Conservation (phyloP, 768 basidiomycete species). For the Phlebiopsis flavidoalba region DNA sequence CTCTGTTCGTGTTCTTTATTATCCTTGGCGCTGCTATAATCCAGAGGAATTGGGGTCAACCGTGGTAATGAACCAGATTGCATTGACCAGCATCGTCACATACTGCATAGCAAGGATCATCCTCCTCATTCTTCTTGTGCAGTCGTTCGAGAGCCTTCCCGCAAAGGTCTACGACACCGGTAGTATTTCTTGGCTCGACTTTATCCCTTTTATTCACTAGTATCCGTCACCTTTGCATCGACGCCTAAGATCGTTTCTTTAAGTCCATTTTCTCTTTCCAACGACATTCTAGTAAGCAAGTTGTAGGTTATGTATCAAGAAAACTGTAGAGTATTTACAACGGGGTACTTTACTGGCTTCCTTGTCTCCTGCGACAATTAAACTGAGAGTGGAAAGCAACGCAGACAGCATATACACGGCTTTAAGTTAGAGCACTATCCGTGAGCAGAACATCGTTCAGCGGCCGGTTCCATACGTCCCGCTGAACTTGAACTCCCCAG, state of each 20-base stretch:
- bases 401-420: no score
- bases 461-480: slow-evolving; percentile 36
- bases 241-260: no score
- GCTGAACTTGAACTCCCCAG: slow-evolving; percentile 55
- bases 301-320: neutral
- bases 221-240: no score
- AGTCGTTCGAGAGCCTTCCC: slow-evolving; percentile 14
- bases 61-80: slow-evolving; percentile 12
- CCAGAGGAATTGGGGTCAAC: slow-evolving; percentile 12
- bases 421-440: no score
- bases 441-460: no score
- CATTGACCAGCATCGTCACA: slow-evolving; percentile 9
- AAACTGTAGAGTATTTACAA: no score
- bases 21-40: slow-evolving; percentile 13
- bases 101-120: slow-evolving; percentile 12
- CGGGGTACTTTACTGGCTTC: no score
- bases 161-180: slow-evolving; percentile 5
- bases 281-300: neutral
- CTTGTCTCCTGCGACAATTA: no score
- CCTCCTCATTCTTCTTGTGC: slow-evolving; percentile 11
- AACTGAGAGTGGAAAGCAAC: no score
- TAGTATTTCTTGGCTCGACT: slow-evolving; percentile 3
- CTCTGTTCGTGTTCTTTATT: slow-evolving; percentile 8
- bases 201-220: slow-evolving; percentile 19
- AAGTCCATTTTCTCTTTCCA: no score